Conservation (phyloP, 257 asterid genomes). For the Plantago ovata region DNA sequence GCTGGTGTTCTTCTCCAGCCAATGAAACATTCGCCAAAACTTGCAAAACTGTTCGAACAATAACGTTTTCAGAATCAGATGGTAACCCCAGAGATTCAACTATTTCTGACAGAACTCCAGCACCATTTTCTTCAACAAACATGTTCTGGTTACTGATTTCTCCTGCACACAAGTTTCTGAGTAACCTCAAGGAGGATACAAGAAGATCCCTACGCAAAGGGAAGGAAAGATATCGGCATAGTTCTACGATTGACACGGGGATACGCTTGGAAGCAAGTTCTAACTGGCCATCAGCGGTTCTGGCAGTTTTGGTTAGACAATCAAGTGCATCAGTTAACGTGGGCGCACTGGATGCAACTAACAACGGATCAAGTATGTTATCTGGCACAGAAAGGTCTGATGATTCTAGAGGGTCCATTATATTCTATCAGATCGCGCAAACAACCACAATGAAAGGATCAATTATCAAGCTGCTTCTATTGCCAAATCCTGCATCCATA, state of each 20-base stretch:
- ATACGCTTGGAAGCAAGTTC: conserved; percentile 48
- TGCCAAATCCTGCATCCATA: conserved; percentile 21
- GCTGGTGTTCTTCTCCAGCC: conserved; percentile 60
- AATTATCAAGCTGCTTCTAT: neutral
- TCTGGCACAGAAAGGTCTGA: conserved; percentile 26
- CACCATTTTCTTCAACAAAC: conserved; percentile 63
- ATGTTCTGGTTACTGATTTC: conserved; percentile 59
- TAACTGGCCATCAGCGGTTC: conserved; percentile 49
- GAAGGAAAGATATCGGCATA: conserved; percentile 41
- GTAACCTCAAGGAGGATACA: conserved; percentile 52
- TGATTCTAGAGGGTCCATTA: conserved; percentile 32
- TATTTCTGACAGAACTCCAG: conserved; percentile 35
- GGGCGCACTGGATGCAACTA: conserved; percentile 35
- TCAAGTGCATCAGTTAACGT: conserved; percentile 44
- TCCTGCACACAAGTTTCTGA: conserved; percentile 88
- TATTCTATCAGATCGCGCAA: conserved; percentile 8
- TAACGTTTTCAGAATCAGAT: conserved; percentile 35
- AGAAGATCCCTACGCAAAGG: conserved; percentile 38
- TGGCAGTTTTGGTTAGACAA: conserved; percentile 53
- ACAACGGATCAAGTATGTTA: conserved; percentile 32
- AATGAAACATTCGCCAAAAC: conserved; percentile 71
- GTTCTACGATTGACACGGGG: conserved; percentile 36
- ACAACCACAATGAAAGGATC: conserved; percentile 2
- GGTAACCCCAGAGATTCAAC: conserved; percentile 29
- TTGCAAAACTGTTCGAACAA: conserved; percentile 59